These are phyloP conservation scores for Epichloe amarillans DNA, from an alignment of 2,329 filamentous ascomycete species.

Conservation along the genomic window DNA sequence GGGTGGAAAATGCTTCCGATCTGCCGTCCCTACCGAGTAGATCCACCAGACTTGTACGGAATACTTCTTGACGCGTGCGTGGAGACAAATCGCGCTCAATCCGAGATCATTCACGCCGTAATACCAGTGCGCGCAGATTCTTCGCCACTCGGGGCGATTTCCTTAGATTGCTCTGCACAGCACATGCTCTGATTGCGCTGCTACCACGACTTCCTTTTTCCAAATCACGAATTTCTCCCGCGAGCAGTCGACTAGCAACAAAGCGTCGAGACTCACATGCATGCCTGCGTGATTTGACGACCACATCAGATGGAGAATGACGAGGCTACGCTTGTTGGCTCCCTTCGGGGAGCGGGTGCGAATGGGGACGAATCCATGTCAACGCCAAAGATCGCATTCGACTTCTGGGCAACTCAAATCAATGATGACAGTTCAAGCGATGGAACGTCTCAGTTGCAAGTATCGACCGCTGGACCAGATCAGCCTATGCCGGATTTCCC, in stretches of 20 bases:
- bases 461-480: background rate
- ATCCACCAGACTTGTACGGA: background rate
- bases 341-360: background rate
- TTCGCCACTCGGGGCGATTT: too few species aligned
- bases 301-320: conserved; percentile 10
- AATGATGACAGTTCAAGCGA: conserved; percentile 1
- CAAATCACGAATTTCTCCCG: too few species aligned
- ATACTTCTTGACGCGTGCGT: background rate
- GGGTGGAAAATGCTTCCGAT: background rate
- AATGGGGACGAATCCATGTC: background rate
- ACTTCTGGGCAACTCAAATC: conserved; percentile 4
- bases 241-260: background rate
- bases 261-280: background rate
- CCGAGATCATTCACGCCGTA: background rate
- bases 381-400: conserved; percentile 7
- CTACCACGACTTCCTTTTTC: too few species aligned
- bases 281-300: background rate
- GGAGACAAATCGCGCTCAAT: background rate
- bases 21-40: background rate
- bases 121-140: too few species aligned
- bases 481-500: background rate
- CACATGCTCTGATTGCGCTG: background rate
- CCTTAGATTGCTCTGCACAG: too few species aligned
- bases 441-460: background rate
- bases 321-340: background rate